Base-by-base conservation (phyloP, 306 rosid species). In the Fragaria vesca region DNA sequence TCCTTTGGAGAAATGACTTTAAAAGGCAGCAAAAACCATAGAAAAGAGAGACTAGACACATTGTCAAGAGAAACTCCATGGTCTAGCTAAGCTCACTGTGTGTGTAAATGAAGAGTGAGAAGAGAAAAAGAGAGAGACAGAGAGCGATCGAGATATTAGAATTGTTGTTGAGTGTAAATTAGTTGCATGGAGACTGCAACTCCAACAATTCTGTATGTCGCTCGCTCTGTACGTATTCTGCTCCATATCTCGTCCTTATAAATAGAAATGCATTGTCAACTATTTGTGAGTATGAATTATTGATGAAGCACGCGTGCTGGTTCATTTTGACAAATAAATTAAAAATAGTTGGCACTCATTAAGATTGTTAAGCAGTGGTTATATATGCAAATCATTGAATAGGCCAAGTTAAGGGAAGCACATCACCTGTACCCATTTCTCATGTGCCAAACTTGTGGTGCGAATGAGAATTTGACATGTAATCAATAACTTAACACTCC, bases 61-160 rank as follows among this genome's bases (percentile, higher is more conserved):
- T 0, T 55, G 28, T 68, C 61, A 70, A 21, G 62, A 87, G 47
- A 48, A 81, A 10, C 79, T 84, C 89, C 93, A 92, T 92, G 71
- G 60, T 65, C 43, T 42, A 42, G 45, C 47, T 24, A 4, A 13
- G 20, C 9, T 62, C 65, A 52, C 12, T 50, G 26, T 48, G 13
- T 48, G 45, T 32, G 36, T 71, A 11, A 48, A 18, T 16, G 61
- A 65, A 62, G 67, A 12, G 40, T 3, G 32, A 11, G 6, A 17
- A 3, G 75, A 12, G 70, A 52, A 20, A 24, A 48, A 36, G 72
- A 52, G 69, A 65, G 69, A 28, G 11, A 30, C 10, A 28, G n/a
- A 24, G 68, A 61, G 2, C 12, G 36, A 60, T 12, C 2, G 34
- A 15, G 11, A 2, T 12, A 65, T 4, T 71, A 21, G 17, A 54